These are phyloP conservation scores for Russula dissimulans DNA, from an alignment of 768 basidiomycete genomes.

Conservation along the genomic window DNA sequence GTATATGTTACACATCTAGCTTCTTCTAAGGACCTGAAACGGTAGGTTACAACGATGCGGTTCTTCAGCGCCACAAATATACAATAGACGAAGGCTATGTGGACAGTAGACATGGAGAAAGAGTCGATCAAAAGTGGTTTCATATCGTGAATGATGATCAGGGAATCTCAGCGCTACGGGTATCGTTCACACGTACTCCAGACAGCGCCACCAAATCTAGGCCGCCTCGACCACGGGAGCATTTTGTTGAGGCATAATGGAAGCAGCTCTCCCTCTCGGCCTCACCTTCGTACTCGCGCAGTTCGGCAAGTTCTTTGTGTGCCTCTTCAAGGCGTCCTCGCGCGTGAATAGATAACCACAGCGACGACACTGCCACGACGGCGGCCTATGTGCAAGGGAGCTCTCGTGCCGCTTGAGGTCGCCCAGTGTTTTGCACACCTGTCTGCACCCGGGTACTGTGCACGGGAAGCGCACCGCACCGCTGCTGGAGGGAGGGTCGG, in stretches of 20 bases:
- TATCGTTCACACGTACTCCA: background rate
- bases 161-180: background rate
- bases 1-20: background rate
- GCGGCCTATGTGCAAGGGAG: conserved; percentile 9
- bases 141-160: background rate
- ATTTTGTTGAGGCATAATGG: background rate
- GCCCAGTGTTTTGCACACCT: conserved; percentile 17
- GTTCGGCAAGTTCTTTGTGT: conserved; percentile 9
- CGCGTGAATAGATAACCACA: conserved; percentile 16
- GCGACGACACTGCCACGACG: conserved; percentile 10
- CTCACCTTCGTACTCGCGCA: background rate
- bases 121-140: too few relatives aligned
- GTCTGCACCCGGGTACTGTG: conserved; percentile 16
- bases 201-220: background rate
- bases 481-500: background rate
- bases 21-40: background rate
- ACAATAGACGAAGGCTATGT: background rate
- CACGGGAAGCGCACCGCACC: conserved; percentile 8
- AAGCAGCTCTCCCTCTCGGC: background rate
- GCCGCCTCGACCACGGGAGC: background rate
- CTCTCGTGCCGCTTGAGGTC: conserved; percentile 18
- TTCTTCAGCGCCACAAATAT: background rate
- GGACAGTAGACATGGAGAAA: background rate
- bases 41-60: background rate
- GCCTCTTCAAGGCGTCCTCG: conserved; percentile 18